A percentile compares a stretch with the other conserved stretches of the same genome.
Evolutionary conservation across 352 stramenopile genomes (phyloP).

Genomic region (Sclerospora graminicola): DNA sequence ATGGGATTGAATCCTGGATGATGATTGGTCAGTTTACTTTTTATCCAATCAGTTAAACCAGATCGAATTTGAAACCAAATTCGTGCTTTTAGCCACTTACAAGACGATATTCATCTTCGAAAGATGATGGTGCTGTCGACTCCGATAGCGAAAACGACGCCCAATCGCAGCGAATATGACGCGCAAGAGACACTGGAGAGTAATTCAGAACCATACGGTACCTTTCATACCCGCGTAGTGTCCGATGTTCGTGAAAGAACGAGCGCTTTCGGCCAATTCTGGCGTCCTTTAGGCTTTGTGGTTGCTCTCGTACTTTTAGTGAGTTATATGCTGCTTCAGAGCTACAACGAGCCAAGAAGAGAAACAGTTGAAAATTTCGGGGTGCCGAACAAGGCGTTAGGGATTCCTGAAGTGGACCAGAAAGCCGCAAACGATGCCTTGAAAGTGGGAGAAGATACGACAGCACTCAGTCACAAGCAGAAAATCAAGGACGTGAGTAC

Average conservation of each 20-base stretch:
- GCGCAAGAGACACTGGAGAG: conserved; percentile 2
- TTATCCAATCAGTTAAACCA: background rate
- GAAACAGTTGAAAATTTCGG: background rate
- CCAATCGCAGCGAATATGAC: background rate
- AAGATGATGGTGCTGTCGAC: conserved; percentile 15
- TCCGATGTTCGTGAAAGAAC: conserved; percentile 3
- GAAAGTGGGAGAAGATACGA: background rate
- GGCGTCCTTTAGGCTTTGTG: conserved; percentile 7
- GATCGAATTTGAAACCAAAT: background rate
- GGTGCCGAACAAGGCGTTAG: background rate
- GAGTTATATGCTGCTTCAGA: conserved; percentile 18
- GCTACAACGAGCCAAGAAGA: conserved; percentile 1
- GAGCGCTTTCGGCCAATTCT: conserved; percentile 3
- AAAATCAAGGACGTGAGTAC: conserved; percentile 7
- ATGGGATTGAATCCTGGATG: background rate
- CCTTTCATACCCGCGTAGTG: conserved; percentile 8
- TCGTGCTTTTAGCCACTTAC: conserved; percentile 5
- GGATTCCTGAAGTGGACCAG: background rate
- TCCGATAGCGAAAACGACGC: background rate
- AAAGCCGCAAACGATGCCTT: background rate
- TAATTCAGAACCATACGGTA: conserved; percentile 7
- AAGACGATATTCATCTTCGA: background rate
- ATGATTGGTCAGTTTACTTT: background rate
- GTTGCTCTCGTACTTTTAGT: conserved; percentile 9
- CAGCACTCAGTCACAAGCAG: conserved; percentile 11